A percentile compares a stretch with the other conserved stretches of the same genome.
phyloP scores from a whole-genome alignment of 768 basidiomycete species.

The Russula sp. region DNA sequence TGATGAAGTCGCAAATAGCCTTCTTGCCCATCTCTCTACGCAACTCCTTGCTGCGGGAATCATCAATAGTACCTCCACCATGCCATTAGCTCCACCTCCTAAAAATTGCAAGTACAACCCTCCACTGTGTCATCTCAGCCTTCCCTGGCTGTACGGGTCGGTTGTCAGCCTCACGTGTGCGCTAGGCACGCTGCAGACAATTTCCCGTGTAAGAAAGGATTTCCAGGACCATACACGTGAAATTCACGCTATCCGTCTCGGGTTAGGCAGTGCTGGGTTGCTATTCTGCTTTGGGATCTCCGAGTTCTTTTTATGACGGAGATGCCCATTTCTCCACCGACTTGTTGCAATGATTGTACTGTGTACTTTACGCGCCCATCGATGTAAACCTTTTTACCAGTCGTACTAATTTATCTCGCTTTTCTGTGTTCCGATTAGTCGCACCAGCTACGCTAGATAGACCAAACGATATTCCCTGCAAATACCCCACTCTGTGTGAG shows the following conservation, averaged over 20 bases:
- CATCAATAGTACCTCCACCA: constrained; percentile 4
- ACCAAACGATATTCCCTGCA: no score
- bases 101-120: constrained; percentile 11
- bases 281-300: constrained; percentile 12
- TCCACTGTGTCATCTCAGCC: constrained; percentile 14
- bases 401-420: background rate
- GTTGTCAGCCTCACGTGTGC: constrained; percentile 17
- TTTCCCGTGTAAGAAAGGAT: constrained; percentile 17
- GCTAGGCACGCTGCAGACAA: constrained; percentile 5
- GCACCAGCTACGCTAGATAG: background rate
- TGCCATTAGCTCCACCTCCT: constrained; percentile 9
- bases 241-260: constrained; percentile 3
- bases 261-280: constrained; percentile 5
- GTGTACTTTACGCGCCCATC: background rate
- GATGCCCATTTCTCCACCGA: background rate
- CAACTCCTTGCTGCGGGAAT: constrained; percentile 12
- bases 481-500: no score
- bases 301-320: constrained; percentile 8
- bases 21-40: constrained; percentile 8
- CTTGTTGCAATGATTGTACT: background rate
- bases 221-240: constrained; percentile 8
- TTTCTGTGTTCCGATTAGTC: background rate
- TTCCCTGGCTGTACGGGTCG: constrained; percentile 19
- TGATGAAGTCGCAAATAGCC: constrained; percentile 11
- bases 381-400: background rate